Evolutionary conservation across 805 yeast genomes (phyloP), one percentile per base, ranked within the genome.

Genomic region (Pichia sporocuriosa): DNA sequence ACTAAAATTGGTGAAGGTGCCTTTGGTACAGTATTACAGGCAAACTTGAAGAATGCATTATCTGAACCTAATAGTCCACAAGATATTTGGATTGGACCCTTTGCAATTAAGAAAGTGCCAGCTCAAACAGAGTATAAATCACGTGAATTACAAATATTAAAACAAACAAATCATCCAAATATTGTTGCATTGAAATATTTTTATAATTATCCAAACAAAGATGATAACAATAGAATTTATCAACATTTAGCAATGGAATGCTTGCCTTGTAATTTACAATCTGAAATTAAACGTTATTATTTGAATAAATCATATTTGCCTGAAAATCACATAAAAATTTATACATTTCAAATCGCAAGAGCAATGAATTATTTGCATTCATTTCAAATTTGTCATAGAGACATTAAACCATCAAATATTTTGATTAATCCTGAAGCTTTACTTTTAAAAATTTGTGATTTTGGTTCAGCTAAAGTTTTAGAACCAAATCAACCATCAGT

Each of bases 231-330:
- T 48, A 76, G 78, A 53, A 58, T 84, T 22, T 84, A 82, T 58
- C 90, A 82, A 57, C 85, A 84, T 66, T 66, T 84, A 53, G 93
- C 86, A 24, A 84, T 84, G 94, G 94, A 84, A 62, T 82, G 89
- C 51, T 67, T 84, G 42, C 93, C 93, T n/a, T 81, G 81, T 32
- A 84, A 85, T 42, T 68, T 84, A 48, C 93, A 84, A 57, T 62
- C 70, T 39, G 94, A 84, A 61, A 83, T 84, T 52, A 79, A 81
- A 51, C 74, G 80, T 52, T 83, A 77, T 56, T 74, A 80, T 53
- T 70, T 71, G 38, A 70, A 75, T 44, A 76, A 77, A 52, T 62
- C 76, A 47, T 77, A 77, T 42, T 65, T 84, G 37, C 88, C 87
- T 4, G 71, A 80, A 50, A 77, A 81, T 36, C 89, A 82, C 57